Evolutionary conservation across 768 basidiomycete species (phyloP).

Genomic region (Xanthoconium purpureum): DNA sequence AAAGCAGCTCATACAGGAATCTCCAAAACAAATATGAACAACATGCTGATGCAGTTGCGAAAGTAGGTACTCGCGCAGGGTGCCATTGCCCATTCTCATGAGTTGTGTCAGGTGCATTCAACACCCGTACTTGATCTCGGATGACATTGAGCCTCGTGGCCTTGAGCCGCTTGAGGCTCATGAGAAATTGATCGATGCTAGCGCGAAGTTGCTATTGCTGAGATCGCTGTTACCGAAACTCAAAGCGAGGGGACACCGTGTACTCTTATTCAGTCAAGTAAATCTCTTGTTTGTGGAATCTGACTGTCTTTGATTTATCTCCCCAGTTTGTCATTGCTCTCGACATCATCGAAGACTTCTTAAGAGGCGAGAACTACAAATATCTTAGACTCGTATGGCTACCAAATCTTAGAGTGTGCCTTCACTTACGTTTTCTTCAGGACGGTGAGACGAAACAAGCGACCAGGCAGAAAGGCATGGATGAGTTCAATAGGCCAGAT

Average conservation of each 20-base stretch:
- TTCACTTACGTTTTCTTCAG: constrained; percentile 37
- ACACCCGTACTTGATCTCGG: constrained; percentile 84
- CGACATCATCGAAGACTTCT: constrained; percentile 85
- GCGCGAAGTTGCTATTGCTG: constrained; percentile 80
- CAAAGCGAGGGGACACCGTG: constrained; percentile 80
- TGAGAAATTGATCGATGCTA: constrained; percentile 75
- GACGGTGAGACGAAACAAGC: constrained; percentile 86
- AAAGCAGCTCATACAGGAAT: constrained; percentile 28
- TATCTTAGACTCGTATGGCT: constrained; percentile 69
- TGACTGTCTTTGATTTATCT: not conserved
- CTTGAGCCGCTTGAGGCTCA: constrained; percentile 61
- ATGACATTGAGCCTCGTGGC: constrained; percentile 72
- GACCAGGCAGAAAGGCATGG: constrained; percentile 92
- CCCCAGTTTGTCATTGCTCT: constrained; percentile 84
- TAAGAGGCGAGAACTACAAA: constrained; percentile 74
- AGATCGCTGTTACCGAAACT: constrained; percentile 78
- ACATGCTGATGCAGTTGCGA: constrained; percentile 83
- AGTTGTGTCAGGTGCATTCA: constrained; percentile 65
- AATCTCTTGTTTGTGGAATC: constrained; percentile 12
- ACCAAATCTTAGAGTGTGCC: constrained; percentile 1
- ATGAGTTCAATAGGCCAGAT: constrained; percentile 83
- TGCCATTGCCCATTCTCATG: not conserved
- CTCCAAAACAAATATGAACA: constrained; percentile 63
- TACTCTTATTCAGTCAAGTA: constrained; percentile 91
- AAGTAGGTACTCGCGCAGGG: constrained; percentile 50